These are phyloP conservation scores for Gaeumannomyces tritici DNA, from an alignment of 2,329 filamentous ascomycete species.

Conservation along the genomic window DNA sequence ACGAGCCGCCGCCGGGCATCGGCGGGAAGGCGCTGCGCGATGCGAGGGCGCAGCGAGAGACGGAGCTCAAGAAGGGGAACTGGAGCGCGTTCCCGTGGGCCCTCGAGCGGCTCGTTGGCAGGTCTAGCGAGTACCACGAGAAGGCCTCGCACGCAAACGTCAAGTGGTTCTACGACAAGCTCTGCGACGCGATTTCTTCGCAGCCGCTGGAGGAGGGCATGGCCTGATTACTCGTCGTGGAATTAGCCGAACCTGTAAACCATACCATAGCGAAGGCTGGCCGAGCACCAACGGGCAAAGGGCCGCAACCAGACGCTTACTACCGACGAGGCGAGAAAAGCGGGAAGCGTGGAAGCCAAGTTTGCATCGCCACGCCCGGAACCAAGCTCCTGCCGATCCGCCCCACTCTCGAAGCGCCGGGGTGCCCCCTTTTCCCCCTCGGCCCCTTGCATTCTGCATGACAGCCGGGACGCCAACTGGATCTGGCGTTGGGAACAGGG, in stretches of 20 bases:
- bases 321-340: too few species aligned
- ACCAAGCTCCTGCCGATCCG: neutral
- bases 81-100: constrained; percentile 3
- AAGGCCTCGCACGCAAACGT: neutral
- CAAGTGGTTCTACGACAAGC: constrained; percentile 6
- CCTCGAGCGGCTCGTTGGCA: neutral
- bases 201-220: neutral
- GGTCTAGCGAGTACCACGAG: neutral
- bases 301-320: neutral
- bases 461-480: neutral
- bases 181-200: neutral
- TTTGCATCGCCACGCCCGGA: neutral
- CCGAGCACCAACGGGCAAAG: neutral
- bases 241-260: neutral
- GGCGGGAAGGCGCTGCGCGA: neutral
- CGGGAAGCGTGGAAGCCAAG: neutral
- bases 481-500: neutral
- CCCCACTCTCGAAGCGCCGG: neutral
- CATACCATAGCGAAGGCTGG: neutral
- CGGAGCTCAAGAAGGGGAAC: neutral
- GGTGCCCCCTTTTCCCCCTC: neutral
- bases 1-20: neutral
- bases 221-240: neutral
- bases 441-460: neutral
- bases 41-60: neutral